phyloP scores from a whole-genome alignment of 768 basidiomycete species.

The Sporobolomyces phaffii region DNA sequence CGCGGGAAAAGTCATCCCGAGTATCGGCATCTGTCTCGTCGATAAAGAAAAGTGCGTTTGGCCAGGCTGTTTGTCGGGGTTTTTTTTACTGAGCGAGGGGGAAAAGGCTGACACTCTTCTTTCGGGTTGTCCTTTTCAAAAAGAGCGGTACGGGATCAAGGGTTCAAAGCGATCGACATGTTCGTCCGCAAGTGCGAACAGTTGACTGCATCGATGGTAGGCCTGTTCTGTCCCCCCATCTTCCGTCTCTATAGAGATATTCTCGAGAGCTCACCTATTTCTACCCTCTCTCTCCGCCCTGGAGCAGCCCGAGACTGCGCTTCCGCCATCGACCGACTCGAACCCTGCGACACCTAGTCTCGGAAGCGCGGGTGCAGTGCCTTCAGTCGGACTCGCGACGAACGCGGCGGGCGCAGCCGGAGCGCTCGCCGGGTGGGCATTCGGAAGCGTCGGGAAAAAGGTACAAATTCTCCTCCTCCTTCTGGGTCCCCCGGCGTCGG shows the following conservation, averaged over 20 bases:
- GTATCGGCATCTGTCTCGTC: slow-evolving; percentile 67
- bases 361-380: slow-evolving; percentile 37
- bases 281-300: background rate
- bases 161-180: slow-evolving; percentile 83
- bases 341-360: slow-evolving; percentile 5
- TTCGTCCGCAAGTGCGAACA: slow-evolving; percentile 77
- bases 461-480: too few species aligned
- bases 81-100: too few species aligned
- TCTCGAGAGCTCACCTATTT: too few species aligned
- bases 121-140: too few species aligned
- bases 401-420: slow-evolving; percentile 86
- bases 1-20: slow-evolving; percentile 81
- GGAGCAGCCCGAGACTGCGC: slow-evolving; percentile 57
- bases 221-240: slow-evolving; percentile 43
- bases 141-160: slow-evolving; percentile 92
- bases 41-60: slow-evolving; percentile 82
- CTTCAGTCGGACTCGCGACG: slow-evolving; percentile 60
- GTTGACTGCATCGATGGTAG: slow-evolving; percentile 78
- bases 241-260: too few species aligned
- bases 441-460: slow-evolving; percentile 79
- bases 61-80: too few species aligned
- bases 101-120: too few species aligned
- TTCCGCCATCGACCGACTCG: slow-evolving; percentile 37
- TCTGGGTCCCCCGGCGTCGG: too few species aligned
- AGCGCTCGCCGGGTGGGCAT: slow-evolving; percentile 90